Percentiles rank a stretch among this genome's conserved stretches.
Evolutionary conservation across 192 early-diverging fungal genomes (phyloP).

Genomic region (Podila verticillata): DNA sequence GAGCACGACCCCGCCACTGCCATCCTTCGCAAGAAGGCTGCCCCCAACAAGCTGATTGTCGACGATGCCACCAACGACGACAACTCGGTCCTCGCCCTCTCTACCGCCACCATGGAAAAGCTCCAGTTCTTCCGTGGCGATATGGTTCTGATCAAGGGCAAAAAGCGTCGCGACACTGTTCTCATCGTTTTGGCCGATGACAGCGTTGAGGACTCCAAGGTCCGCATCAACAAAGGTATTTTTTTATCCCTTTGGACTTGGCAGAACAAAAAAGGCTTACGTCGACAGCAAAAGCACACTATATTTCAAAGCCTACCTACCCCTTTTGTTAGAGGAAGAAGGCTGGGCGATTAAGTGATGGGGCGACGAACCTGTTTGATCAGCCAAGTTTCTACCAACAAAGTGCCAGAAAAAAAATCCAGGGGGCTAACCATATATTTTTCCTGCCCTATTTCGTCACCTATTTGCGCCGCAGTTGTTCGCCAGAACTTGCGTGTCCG

Average conservation of each 20-base stretch:
- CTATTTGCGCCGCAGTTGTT: conserved; percentile 57
- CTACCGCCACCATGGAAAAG: conserved; percentile 79
- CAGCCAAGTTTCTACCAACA: too few species aligned
- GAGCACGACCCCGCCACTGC: conserved; percentile 86
- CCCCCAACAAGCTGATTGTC: conserved; percentile 90
- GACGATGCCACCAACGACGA: conserved; percentile 89
- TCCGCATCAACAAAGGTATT: conserved; percentile 76
- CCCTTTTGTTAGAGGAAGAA: too few species aligned
- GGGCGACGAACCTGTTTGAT: too few species aligned
- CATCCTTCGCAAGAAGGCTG: conserved; percentile 71
- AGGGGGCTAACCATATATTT: too few species aligned
- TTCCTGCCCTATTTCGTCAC: neutral
- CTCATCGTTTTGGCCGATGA: conserved; percentile 85
- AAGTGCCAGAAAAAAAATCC: too few species aligned
- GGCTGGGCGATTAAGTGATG: too few species aligned
- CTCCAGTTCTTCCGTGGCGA: conserved; percentile 84
- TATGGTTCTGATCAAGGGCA: conserved; percentile 85
- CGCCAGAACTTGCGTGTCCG: conserved; percentile 85
- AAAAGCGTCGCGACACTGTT: conserved; percentile 88
- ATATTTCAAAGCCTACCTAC: too few species aligned
- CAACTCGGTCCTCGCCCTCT: conserved; percentile 83
- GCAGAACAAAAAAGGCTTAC: too few species aligned
- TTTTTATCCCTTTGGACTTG: too few species aligned
- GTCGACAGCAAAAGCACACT: too few species aligned
- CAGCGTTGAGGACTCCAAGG: conserved; percentile 79